Evolutionary conservation across 2,329 filamentous ascomycete genomes (phyloP).

Genomic region (Exophiala lecanii-corni): DNA sequence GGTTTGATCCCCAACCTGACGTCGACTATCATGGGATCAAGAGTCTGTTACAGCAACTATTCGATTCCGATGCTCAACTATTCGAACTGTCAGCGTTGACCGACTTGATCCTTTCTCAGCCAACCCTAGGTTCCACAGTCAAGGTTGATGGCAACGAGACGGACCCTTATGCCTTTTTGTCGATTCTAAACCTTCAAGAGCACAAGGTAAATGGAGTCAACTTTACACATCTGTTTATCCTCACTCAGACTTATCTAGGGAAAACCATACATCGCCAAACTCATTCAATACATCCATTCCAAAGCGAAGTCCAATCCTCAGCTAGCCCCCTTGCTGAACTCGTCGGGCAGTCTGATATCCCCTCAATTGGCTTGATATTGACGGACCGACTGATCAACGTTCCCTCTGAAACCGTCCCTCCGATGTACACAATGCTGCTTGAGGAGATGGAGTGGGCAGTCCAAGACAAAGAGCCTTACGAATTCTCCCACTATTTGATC

Average conservation of each 20-base stretch:
- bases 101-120: constrained; percentile 81
- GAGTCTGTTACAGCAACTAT: constrained; percentile 79
- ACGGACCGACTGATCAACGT: constrained; percentile 95
- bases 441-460: constrained; percentile 87
- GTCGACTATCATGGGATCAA: constrained; percentile 96
- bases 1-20: constrained; percentile 88
- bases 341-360: constrained; percentile 48
- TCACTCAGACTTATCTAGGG: constrained; percentile 40
- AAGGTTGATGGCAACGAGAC: constrained; percentile 94
- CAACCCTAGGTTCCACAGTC: constrained; percentile 84
- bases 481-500: constrained; percentile 88
- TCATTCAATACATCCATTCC: constrained; percentile 65
- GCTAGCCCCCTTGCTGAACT: constrained; percentile 56
- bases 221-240: constrained; percentile 3
- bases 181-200: constrained; percentile 74
- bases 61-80: constrained; percentile 79
- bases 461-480: constrained; percentile 85
- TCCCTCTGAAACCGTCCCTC: constrained; percentile 85
- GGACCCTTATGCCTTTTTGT: constrained; percentile 89
- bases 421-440: constrained; percentile 89
- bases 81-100: constrained; percentile 84
- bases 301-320: constrained; percentile 50
- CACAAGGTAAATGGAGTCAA: constrained; percentile 50
- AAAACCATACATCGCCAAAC: constrained; percentile 64
- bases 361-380: constrained; percentile 77